Evolutionary conservation across 495 filamentous ascomycete species (phyloP), one percentile per base, ranked within the genome.

Genomic region (Tuber borchii): DNA sequence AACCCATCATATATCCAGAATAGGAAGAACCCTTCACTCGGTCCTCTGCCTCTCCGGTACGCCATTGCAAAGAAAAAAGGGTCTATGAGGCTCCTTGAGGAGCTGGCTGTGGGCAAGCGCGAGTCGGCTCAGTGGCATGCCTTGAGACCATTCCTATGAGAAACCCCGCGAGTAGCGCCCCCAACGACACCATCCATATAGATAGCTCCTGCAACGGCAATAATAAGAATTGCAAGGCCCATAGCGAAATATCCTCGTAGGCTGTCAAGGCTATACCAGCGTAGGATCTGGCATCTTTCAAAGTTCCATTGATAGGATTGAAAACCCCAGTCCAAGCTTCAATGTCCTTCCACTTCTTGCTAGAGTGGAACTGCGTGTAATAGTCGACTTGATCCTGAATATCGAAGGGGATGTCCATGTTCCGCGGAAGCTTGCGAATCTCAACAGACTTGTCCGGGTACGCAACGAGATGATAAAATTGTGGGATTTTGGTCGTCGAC

Each of bases 161-260:
- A 40, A 0, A 1, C 1, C 39, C 39, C 39, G 39, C 39, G 39
- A 40, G 39, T 6, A 40, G 39, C 39, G 5, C 39, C 82, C 81
- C 81, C 46, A 72, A 97, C 97, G 83, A 97, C 86, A 40, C 39
- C 39, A 40, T 6, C 39, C 3, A 40, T 40, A 40, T 40, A 6
- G 39, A 40, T 40, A 56, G 86, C 88, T 79, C 94, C 88, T 86
- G 90, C 95, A 76, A 94, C 82, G 79, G 97, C 89, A 75, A 90
- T 92, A 78, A 97, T 89, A 46, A 87, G 83, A 77, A 98, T 88
- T 95, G 97, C 92, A 79, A 91, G 87, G 14, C 84, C 84, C 88
- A 89, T 71, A 75, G 56, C 14, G 78, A 76, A 26, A 79, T n/a
- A 34, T 16, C 26, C 31, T 83, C 78, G 34, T 78, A 83, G 42